phyloP scores from a whole-genome alignment of 2,329 filamentous ascomycete genomes.

The Trichoderma guizhouense region DNA sequence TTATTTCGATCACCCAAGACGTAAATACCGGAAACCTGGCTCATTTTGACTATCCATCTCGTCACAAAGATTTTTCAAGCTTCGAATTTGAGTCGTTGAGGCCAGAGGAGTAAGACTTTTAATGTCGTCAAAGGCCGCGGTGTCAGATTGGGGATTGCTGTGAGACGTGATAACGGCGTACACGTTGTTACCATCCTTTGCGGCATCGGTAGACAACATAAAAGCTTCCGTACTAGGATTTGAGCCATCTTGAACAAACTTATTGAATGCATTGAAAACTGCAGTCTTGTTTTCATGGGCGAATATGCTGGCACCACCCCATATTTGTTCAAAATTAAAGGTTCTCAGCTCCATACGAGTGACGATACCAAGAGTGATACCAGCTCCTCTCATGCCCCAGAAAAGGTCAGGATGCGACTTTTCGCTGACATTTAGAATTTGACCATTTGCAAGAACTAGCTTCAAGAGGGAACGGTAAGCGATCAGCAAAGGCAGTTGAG shows the following conservation, averaged over 20 bases:
- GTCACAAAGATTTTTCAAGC: neutral
- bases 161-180: neutral
- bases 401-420: neutral
- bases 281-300: neutral
- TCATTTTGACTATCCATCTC: neutral
- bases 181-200: neutral
- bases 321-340: neutral
- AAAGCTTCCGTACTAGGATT: neutral
- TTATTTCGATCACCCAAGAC: neutral
- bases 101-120: neutral
- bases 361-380: neutral
- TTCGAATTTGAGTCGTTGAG: neutral
- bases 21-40: neutral
- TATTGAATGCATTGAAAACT: neutral
- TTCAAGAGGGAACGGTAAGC: neutral
- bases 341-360: neutral
- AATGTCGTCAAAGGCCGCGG: neutral
- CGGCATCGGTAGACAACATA: neutral
- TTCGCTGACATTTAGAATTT: neutral
- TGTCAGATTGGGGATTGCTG: neutral
- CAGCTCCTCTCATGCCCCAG: neutral
- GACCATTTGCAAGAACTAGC: neutral
- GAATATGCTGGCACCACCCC: neutral
- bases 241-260: neutral
- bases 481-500: neutral